phyloP scores from a whole-genome alignment of 2,329 filamentous ascomycete species.

The Trichoderma breve region DNA sequence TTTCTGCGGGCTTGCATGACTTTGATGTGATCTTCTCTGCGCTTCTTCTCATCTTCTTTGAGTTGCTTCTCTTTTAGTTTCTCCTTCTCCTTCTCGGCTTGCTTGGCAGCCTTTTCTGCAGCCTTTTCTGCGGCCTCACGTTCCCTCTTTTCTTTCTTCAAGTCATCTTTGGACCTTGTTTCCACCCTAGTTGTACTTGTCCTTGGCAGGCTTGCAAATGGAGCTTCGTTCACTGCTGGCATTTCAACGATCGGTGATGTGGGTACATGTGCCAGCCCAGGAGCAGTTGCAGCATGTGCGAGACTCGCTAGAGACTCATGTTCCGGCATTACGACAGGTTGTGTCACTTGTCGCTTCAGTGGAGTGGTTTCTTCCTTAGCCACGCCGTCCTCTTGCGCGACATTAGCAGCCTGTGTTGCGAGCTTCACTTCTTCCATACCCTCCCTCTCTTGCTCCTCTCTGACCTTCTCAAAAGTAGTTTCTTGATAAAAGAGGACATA shows the following conservation, averaged over 20 bases:
- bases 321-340: constrained; percentile 47
- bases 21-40: constrained; percentile 55
- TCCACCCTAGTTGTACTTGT: constrained; percentile 30
- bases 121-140: constrained; percentile 56
- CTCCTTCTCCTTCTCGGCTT: constrained; percentile 43
- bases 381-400: constrained; percentile 47
- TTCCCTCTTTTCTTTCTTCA: constrained; percentile 68
- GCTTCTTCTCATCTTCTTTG: constrained; percentile 33
- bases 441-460: constrained; percentile 80
- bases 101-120: constrained; percentile 51
- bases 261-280: background rate
- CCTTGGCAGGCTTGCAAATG: constrained; percentile 17
- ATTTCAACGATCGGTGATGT: background rate
- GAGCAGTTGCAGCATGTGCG: constrained; percentile 66
- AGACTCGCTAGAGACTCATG: constrained; percentile 56
- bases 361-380: constrained; percentile 45
- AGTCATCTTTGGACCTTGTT: constrained; percentile 56
- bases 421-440: constrained; percentile 61
- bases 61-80: constrained; percentile 48
- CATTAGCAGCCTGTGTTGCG: constrained; percentile 55
- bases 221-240: background rate
- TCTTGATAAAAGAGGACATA: constrained; percentile 99
- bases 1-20: constrained; percentile 52
- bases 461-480: constrained; percentile 66
- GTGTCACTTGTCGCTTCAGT: constrained; percentile 51